Base-by-base conservation (phyloP, 495 filamentous ascomycete species). In the Darksidea phi region DNA sequence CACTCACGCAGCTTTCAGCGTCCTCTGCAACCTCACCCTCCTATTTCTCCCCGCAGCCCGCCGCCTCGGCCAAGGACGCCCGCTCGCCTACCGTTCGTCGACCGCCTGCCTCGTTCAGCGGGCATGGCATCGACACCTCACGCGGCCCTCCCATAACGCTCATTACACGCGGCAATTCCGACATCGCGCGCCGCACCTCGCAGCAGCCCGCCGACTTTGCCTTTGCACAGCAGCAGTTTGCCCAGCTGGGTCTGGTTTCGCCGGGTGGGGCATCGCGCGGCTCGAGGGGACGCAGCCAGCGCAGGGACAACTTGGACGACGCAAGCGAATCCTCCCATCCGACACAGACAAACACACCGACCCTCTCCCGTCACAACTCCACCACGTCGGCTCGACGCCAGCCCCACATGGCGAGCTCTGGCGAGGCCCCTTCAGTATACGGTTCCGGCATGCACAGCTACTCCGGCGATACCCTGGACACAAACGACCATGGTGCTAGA, bases 141-240 rank as follows among this genome's bases (percentile, higher is more conserved):
- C 65, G 64, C 26, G 77, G 78, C 17, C 78, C 78, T 20, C 78
- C 78, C 18, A 77, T 75, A 17, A 71, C 77, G 1, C 70, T 78
- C 53, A 75, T 73, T 52, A 79, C 77, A 10, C 76, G 75, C 52
- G 72, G 75, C 51, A 57, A 43, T 47, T 13, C 48, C 42, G 63
- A 68, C 57, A 48, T 68, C 51, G 54, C 58, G 48, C 67, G 64
- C 59, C 48, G 64, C 18, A 25, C 24, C 24, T 48, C 48, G 47
- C 48, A 62, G 41, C 23, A 50, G 42, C 49, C 66, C 2, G n/a
- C 59, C 54, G 64, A 67, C 53, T 61, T 64, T 48, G 50, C 67
- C 12, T 59, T 50, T 43, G 54, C 61, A 5, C 59, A 64, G 42
- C 67, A 70, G 42, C 63, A 67, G 32, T 56, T 66, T 13, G n/a